Base-by-base conservation (phyloP, 2,329 filamentous ascomycete genomes). In the Cordyceps cateniannulata region DNA sequence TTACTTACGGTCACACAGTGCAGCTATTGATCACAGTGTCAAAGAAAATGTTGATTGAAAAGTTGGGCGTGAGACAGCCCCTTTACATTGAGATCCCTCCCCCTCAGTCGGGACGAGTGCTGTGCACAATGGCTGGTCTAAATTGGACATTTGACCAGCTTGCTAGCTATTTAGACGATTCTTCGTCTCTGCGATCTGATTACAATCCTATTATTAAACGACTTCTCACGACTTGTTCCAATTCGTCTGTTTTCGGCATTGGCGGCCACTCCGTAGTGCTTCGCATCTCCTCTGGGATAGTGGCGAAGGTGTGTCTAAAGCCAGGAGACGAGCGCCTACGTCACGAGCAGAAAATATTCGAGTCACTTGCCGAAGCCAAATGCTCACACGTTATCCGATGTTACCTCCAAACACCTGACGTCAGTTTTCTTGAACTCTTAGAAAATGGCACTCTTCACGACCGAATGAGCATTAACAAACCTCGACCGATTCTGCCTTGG, bases 241-340 rank as follows among this genome's bases (percentile, higher is more conserved):
- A 44, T 25, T 65, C 65, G 8, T 60, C 45, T 16, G 44, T 66
- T 27, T 66, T 63, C 38, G 57, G 42, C 18, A 38, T 62, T 22
- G 64, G 64, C 27, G 64, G 63, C 48, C 60, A 65, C 59, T 65
- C 64, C 10, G 62, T 66, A 38, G 60, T 66, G 9, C 61, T 66
- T 20, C 20, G 54, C 16, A 50, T 65, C 62, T 61, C 62, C n/a
- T 27, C 63, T n/a, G 35, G 20, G 6, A 64, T 65, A 49, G 63
- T 50, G 16, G 65, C 65, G 25, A 66, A 65, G 56, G 62, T 65
- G n/a, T 59, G 48, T 29, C 55, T 65, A 14, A 18, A 64, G 42
- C 16, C 50, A 60, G 65, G 63, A 51, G 65, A 67, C 40, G 22
- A 35, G 29, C 59, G 60, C 27, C 40, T 63, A 32, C 54, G 49